A percentile compares a stretch with the other conserved stretches of the same genome.
phyloP scores from a whole-genome alignment of 306 rosid genomes.

The Malus sieversii region DNA sequence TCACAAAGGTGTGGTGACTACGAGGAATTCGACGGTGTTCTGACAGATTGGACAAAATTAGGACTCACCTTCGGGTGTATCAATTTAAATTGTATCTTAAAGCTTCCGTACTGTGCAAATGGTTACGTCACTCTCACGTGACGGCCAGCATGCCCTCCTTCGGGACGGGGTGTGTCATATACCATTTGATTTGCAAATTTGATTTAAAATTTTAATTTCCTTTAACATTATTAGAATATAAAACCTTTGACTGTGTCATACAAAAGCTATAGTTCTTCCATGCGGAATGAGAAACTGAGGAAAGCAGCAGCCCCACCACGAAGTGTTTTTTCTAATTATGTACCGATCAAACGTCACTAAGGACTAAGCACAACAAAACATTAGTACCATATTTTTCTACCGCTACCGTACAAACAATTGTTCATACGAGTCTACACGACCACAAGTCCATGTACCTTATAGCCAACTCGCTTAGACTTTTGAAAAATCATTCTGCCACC shows the following conservation, averaged over 20 bases:
- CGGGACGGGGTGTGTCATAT: too few species aligned
- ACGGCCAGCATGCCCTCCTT: too few species aligned
- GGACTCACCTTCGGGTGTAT: too few species aligned
- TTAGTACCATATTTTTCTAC: background rate
- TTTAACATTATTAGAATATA: too few species aligned
- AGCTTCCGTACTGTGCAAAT: too few species aligned
- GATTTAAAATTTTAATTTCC: too few species aligned
- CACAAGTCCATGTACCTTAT: background rate
- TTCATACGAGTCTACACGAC: background rate
- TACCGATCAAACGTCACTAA: constrained; percentile 18
- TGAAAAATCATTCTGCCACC: background rate
- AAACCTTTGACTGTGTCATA: background rate
- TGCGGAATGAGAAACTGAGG: background rate
- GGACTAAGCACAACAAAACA: constrained; percentile 1
- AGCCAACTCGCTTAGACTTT: background rate
- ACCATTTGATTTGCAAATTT: too few species aligned
- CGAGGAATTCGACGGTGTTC: too few species aligned
- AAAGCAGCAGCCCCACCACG: background rate
- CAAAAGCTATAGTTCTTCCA: background rate
- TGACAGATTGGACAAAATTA: too few species aligned
- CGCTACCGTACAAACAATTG: background rate
- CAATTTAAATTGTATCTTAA: too few species aligned
- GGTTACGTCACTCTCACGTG: too few species aligned
- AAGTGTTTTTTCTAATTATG: constrained; percentile 3
- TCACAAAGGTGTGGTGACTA: too few species aligned